Evolutionary conservation across 768 basidiomycete genomes (phyloP).

Genomic region (Pleurotus salmoneostramineus): DNA sequence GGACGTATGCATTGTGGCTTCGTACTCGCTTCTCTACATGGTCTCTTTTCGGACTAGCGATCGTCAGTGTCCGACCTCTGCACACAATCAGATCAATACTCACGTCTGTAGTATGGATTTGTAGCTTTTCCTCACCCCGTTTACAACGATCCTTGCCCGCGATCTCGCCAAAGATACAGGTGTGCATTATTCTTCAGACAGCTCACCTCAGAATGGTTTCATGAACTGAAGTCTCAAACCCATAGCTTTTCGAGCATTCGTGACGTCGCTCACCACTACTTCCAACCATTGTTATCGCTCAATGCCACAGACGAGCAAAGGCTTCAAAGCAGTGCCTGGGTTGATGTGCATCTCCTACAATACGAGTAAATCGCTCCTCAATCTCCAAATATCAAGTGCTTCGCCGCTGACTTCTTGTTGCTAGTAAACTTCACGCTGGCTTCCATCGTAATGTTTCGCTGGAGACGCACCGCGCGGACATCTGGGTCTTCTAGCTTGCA

Average conservation of each 20-base stretch:
- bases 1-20: slow-evolving; percentile 1
- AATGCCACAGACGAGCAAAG: neutral
- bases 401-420: neutral
- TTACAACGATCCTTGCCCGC: neutral
- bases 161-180: neutral
- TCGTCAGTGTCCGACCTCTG: neutral
- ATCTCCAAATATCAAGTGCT: neutral
- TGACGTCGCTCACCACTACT: neutral
- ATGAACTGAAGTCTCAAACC: no score
- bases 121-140: neutral
- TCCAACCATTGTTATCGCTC: neutral
- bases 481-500: neutral
- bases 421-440: neutral
- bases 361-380: neutral
- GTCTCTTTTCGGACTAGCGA: neutral
- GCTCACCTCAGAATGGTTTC: neutral
- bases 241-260: neutral
- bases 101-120: neutral
- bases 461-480: neutral
- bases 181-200: no score
- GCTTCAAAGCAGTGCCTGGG: neutral
- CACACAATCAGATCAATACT: neutral
- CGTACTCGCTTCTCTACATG: neutral
- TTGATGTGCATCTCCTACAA: neutral
- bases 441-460: neutral